Conservation (phyloP, 768 basidiomycete genomes). For the Termitomyces sp. region DNA sequence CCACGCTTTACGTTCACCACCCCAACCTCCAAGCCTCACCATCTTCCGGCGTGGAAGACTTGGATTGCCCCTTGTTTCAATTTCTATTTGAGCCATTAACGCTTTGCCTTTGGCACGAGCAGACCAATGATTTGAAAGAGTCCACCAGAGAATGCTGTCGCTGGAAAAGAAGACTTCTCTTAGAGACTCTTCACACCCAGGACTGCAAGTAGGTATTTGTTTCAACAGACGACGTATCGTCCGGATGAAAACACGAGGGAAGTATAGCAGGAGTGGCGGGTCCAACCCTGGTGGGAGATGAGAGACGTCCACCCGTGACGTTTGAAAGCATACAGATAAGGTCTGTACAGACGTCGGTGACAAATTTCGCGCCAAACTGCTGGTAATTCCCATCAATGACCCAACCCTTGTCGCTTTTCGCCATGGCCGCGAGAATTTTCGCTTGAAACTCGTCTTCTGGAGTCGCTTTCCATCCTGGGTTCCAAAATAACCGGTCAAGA, state of each 20-base stretch:
- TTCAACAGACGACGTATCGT: constrained; percentile 44
- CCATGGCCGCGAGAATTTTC: constrained; percentile 24
- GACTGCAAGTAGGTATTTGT: constrained; percentile 33
- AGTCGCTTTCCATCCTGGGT: constrained; percentile 39
- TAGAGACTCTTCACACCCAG: constrained; percentile 41
- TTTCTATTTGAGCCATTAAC: constrained; percentile 24
- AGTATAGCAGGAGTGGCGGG: constrained; percentile 54
- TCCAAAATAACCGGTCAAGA: constrained; percentile 43
- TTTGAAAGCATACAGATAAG: constrained; percentile 38
- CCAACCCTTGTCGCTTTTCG: constrained; percentile 36
- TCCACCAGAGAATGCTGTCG: constrained; percentile 50
- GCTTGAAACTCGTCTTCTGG: constrained; percentile 24
- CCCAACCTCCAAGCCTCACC: constrained; percentile 49
- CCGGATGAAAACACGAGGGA: constrained; percentile 51
- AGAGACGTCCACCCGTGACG: neutral
- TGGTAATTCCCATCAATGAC: constrained; percentile 47
- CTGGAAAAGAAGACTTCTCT: constrained; percentile 37
- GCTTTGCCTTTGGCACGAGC: constrained; percentile 19
- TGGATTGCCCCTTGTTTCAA: constrained; percentile 18
- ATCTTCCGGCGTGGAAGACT: constrained; percentile 28
- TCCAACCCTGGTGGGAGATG: constrained; percentile 49
- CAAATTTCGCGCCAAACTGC: constrained; percentile 21
- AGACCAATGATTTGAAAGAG: constrained; percentile 34
- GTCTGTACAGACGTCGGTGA: constrained; percentile 39
- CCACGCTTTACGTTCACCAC: constrained; percentile 37